Percentiles rank a stretch among this genome's conserved stretches.
Conservation (phyloP, 2,329 filamentous ascomycete species). For the Ophiocordyceps robertsii region DNA sequence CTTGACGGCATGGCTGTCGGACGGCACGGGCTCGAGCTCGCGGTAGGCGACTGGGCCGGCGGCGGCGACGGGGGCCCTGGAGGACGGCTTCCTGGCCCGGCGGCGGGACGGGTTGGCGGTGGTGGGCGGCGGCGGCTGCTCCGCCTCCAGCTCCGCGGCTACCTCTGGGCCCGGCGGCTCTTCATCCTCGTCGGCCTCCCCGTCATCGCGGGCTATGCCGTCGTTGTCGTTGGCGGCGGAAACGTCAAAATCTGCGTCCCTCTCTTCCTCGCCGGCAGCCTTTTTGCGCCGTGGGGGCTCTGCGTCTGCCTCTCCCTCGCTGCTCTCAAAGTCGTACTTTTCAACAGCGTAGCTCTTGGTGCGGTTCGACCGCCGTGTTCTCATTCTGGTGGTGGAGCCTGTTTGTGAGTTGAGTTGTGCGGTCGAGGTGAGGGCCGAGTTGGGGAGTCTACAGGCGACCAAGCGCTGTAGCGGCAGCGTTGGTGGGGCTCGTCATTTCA, state of each 20-base stretch:
- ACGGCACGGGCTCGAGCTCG: conserved; percentile 19
- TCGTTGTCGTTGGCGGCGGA: conserved; percentile 7
- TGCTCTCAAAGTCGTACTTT: conserved; percentile 21
- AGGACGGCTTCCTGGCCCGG: not conserved
- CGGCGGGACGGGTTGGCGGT: too few relatives aligned
- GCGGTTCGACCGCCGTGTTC: conserved; percentile 23
- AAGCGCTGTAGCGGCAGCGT: too few relatives aligned
- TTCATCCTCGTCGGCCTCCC: not conserved
- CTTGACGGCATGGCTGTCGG: conserved; percentile 17
- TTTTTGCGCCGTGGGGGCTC: conserved; percentile 9
- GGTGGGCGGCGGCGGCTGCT: too few relatives aligned
- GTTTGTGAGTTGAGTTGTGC: not conserved
- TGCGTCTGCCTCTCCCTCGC: conserved; percentile 15
- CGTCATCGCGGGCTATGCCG: not conserved
- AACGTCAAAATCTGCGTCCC: conserved; percentile 18
- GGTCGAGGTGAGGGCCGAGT: not conserved
- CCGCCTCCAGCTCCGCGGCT: too few relatives aligned
- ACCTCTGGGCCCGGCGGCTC: not conserved
- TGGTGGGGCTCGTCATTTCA: too few relatives aligned
- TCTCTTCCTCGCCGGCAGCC: conserved; percentile 8
- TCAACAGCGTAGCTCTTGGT: conserved; percentile 19
- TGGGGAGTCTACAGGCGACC: too few relatives aligned
- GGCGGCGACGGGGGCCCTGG: not conserved
- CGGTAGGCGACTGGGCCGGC: not conserved
- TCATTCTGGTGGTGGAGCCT: conserved; percentile 13